phyloP scores from a whole-genome alignment of 768 basidiomycete species.

The Serendipita vermifera region DNA sequence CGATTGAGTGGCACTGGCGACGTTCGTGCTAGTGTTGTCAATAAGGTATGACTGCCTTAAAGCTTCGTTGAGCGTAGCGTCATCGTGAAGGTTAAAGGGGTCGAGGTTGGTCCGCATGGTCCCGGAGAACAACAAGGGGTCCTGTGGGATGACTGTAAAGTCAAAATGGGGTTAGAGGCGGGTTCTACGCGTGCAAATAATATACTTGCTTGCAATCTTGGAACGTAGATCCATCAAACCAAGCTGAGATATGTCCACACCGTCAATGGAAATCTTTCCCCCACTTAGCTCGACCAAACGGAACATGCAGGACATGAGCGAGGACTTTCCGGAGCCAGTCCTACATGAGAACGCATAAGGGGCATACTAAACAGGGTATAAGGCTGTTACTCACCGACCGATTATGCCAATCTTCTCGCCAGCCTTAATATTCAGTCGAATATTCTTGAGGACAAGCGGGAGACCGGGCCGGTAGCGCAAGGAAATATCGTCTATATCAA shows the following conservation, averaged over 20 bases:
- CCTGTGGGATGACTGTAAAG: constrained; percentile 59
- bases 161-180: background rate
- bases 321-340: constrained; percentile 82
- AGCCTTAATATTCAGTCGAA: constrained; percentile 53
- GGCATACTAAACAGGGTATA: background rate
- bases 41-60: constrained; percentile 74
- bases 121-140: constrained; percentile 55
- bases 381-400: constrained; percentile 34
- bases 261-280: constrained; percentile 55
- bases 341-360: constrained; percentile 15
- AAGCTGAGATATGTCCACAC: constrained; percentile 67
- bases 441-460: constrained; percentile 74
- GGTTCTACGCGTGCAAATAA: background rate
- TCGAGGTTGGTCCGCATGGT: constrained; percentile 80
- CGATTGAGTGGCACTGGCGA: constrained; percentile 11
- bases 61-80: constrained; percentile 77
- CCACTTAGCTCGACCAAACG: constrained; percentile 62
- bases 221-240: constrained; percentile 62
- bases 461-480: constrained; percentile 78
- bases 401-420: constrained; percentile 92
- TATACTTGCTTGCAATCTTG: constrained; percentile 36
- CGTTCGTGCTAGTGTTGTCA: constrained; percentile 29
- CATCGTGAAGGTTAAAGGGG: constrained; percentile 71
- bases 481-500: constrained; percentile 63
- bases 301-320: constrained; percentile 79